Percentiles rank a stretch among this genome's conserved stretches.
Conservation (phyloP, 139 green algal species). For the Tetraselmis striata region DNA sequence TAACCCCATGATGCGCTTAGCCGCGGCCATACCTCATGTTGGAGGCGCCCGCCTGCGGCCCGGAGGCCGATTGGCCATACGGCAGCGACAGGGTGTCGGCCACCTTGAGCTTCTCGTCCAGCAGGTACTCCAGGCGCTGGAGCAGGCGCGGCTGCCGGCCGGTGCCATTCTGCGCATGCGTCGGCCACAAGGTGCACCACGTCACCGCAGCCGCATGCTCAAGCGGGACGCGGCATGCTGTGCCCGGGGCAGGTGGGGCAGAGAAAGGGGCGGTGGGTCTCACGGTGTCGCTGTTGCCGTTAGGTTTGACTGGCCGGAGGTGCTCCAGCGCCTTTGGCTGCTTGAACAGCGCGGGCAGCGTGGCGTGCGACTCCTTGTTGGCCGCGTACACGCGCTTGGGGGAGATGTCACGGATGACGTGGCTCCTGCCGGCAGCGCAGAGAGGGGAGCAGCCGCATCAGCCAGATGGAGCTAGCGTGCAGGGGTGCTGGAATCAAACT, state of each 20-base stretch:
- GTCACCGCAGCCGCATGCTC: no score
- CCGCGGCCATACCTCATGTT: conserved; percentile 30
- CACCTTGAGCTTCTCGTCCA: conserved; percentile 36
- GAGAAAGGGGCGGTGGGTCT: no score
- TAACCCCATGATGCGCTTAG: conserved; percentile 16
- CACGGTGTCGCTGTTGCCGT: not conserved
- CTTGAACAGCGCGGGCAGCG: conserved; percentile 24
- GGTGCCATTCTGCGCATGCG: not conserved
- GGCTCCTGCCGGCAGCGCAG: not conserved
- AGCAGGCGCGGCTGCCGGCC: not conserved
- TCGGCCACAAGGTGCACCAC: no score
- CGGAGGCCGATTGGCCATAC: not conserved
- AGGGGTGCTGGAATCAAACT: no score
- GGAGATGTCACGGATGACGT: not conserved
- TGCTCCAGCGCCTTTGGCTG: conserved; percentile 10
- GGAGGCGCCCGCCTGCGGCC: conserved; percentile 5
- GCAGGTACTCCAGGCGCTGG: conserved; percentile 25
- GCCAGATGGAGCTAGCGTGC: no score
- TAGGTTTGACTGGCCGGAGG: conserved; percentile 15
- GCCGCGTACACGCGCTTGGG: not conserved
- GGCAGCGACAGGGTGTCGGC: conserved; percentile 18
- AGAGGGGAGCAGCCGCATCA: not conserved
- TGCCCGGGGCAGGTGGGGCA: no score
- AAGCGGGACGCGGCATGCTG: no score
- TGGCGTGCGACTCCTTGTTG: not conserved